Evolutionary conservation across 164 flowering plant species (phyloP).

Genomic region (Aristolochia contorta): DNA sequence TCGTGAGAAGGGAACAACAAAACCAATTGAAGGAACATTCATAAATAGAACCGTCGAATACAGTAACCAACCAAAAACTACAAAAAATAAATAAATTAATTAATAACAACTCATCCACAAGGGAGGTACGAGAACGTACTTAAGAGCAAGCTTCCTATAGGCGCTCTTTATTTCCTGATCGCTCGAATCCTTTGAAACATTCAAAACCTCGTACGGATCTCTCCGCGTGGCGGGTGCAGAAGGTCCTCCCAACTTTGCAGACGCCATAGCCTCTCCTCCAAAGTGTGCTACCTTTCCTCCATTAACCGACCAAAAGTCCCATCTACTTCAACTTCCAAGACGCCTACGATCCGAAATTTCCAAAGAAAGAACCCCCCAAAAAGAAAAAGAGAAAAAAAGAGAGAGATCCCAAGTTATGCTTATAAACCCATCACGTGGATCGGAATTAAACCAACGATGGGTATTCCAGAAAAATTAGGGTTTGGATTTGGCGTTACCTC

Average conservation of each 20-base stretch:
- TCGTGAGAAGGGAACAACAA: background rate
- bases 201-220: conserved; percentile 90
- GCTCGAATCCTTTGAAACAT: conserved; percentile 60
- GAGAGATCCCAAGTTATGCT: no score
- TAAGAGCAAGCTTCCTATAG: conserved; percentile 88
- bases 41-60: no score
- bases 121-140: conserved; percentile 31
- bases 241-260: conserved; percentile 52
- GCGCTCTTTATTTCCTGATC: conserved; percentile 96
- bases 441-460: no score
- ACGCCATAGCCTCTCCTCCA: conserved; percentile 4
- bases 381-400: no score
- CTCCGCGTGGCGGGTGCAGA: conserved; percentile 56
- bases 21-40: background rate
- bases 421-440: no score
- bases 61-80: no score
- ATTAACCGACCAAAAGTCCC: background rate
- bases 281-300: background rate
- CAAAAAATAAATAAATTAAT: background rate
- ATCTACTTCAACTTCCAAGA: background rate
- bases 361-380: no score
- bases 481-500: no score
- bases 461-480: no score
- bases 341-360: background rate
- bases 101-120: background rate